phyloP scores from a whole-genome alignment of 176 grass and related monocot species.

The Aegilops umbellulata region DNA sequence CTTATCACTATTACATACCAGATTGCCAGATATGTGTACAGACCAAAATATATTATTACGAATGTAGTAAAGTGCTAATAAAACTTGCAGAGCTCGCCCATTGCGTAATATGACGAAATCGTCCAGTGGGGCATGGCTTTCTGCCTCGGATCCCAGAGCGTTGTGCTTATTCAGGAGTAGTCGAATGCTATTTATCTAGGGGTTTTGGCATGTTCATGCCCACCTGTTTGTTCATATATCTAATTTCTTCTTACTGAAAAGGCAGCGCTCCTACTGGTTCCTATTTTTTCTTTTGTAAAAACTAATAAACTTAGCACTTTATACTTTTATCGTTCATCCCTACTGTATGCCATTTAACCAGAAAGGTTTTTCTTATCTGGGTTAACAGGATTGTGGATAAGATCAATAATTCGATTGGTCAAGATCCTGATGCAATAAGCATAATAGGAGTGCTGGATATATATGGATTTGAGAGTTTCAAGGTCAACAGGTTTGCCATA shows the following conservation, averaged over 20 bases:
- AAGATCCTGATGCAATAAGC: conserved; percentile 71
- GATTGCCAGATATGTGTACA: conserved; percentile 2
- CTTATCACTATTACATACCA: conserved; percentile 11
- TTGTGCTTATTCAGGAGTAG: background rate
- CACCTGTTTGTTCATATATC: too few relatives aligned
- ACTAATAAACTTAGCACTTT: background rate
- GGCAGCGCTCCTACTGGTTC: background rate
- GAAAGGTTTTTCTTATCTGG: conserved; percentile 26
- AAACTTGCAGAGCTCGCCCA: background rate
- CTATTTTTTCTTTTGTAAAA: background rate
- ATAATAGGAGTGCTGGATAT: conserved; percentile 99
- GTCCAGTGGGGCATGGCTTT: background rate
- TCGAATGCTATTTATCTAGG: background rate
- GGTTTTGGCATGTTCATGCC: background rate
- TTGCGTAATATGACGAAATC: background rate
- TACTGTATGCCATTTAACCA: conserved; percentile 17
- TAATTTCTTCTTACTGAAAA: too few relatives aligned
- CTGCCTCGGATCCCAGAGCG: background rate
- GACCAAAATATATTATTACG: background rate
- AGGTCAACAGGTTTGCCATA: conserved; percentile 74
- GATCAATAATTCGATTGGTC: conserved; percentile 94
- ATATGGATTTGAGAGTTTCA: conserved; percentile 98
- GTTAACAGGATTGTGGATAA: conserved; percentile 83
- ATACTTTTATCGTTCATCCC: background rate
- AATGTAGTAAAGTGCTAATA: background rate